These are phyloP conservation scores for Cercospora sp. DNA, from an alignment of 2,329 filamentous ascomycete genomes.

Conservation along the genomic window DNA sequence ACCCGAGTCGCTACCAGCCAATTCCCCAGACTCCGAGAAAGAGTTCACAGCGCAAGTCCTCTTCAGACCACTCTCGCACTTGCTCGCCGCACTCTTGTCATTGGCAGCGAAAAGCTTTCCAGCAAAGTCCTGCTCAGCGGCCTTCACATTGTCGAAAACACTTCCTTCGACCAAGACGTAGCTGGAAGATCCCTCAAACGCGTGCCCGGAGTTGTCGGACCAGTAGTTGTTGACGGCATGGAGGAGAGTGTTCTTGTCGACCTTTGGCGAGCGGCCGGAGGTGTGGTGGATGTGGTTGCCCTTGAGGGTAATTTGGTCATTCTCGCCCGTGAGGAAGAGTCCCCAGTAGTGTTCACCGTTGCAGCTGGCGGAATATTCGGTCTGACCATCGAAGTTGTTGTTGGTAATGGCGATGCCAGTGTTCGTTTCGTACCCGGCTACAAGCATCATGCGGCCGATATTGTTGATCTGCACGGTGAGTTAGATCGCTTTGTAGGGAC, in stretches of 20 bases:
- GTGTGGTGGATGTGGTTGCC: slow-evolving; percentile 62
- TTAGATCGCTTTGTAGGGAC: slow-evolving; percentile 4
- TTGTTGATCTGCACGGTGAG: slow-evolving; percentile 49
- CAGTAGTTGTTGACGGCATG: slow-evolving; percentile 66
- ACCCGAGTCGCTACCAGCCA: slow-evolving; percentile 12
- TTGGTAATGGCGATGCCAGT: slow-evolving; percentile 62
- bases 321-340: slow-evolving; percentile 55
- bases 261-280: slow-evolving; percentile 58
- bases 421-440: slow-evolving; percentile 56
- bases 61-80: slow-evolving; percentile 16
- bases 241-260: slow-evolving; percentile 56
- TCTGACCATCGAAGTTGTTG: slow-evolving; percentile 58
- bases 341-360: slow-evolving; percentile 49
- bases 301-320: slow-evolving; percentile 59
- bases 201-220: slow-evolving; percentile 56
- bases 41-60: slow-evolving; percentile 19
- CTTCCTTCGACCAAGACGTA: slow-evolving; percentile 32
- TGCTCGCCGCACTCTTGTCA: not conserved
- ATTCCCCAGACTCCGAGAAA: slow-evolving; percentile 15
- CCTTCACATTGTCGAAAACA: slow-evolving; percentile 23
- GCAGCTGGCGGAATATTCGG: slow-evolving; percentile 58
- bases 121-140: slow-evolving; percentile 8
- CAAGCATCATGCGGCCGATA: slow-evolving; percentile 62
- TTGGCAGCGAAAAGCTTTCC: slow-evolving; percentile 19
- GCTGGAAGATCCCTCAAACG: slow-evolving; percentile 42